Evolutionary conservation across 2,329 filamentous ascomycete genomes (phyloP).

Genomic region (Pseudopyricularia cyperi): DNA sequence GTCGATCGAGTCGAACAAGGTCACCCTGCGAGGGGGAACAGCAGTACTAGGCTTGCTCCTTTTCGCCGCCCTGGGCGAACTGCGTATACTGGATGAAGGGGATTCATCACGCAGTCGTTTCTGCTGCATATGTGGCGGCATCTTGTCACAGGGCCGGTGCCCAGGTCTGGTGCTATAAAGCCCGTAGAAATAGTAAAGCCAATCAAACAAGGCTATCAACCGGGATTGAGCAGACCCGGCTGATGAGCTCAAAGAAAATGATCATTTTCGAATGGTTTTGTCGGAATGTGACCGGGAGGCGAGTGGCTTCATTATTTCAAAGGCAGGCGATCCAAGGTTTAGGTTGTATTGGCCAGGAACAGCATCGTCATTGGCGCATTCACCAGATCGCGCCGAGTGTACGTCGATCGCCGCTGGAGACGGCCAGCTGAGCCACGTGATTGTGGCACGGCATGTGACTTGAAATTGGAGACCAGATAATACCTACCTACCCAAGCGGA

Average conservation of each 20-base stretch:
- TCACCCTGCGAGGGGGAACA: conserved; percentile 34
- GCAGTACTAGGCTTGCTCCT: conserved; percentile 9
- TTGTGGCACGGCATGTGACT: too few species aligned
- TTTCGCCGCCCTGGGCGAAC: conserved; percentile 15
- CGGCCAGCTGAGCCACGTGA: neutral
- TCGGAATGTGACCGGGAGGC: neutral
- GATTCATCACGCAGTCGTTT: conserved; percentile 47
- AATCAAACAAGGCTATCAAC: neutral
- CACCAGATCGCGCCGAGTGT: neutral
- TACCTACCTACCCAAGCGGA: too few species aligned
- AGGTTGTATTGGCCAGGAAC: neutral
- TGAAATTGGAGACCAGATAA: too few species aligned
- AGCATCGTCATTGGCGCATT: neutral
- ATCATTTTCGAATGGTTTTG: neutral
- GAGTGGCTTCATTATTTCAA: neutral
- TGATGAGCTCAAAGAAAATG: neutral
- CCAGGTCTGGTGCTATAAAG: neutral
- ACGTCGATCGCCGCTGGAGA: neutral
- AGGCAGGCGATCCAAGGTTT: neutral
- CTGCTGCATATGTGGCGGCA: conserved; percentile 56
- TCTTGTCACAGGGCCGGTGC: conserved; percentile 17
- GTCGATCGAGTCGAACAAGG: conserved; percentile 49
- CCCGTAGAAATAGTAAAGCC: neutral
- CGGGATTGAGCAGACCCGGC: neutral
- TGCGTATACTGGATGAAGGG: conserved; percentile 17